Evolutionary conservation across 176 grass and related monocot genomes (phyloP).

Genomic region (sorghum (Sorghum bicolor)): DNA sequence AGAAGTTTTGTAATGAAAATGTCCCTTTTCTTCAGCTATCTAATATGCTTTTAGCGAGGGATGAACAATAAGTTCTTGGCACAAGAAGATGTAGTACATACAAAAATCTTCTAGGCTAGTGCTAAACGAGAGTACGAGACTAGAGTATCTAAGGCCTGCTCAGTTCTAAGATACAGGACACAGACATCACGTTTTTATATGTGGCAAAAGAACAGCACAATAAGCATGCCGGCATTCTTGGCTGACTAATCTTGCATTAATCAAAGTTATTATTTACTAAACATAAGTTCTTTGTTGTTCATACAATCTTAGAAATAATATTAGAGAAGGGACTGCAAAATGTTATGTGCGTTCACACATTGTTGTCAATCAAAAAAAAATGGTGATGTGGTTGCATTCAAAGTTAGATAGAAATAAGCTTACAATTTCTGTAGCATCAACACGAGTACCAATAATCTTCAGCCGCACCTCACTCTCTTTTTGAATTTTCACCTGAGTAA

Average conservation of each 20-base stretch:
- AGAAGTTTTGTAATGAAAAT: neutral
- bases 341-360: neutral
- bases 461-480: constrained; percentile 93
- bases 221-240: neutral
- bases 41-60: neutral
- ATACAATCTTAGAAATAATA: neutral
- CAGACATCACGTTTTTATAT: neutral
- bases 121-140: neutral
- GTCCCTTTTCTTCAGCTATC: neutral
- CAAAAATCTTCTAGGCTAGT: neutral
- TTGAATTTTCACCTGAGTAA: constrained; percentile 89
- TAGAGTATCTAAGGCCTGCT: neutral
- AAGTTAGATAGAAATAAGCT: constrained; percentile 24
- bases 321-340: neutral
- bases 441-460: constrained; percentile 96
- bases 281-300: neutral
- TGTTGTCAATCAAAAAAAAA: neutral
- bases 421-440: constrained; percentile 99
- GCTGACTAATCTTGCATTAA: neutral
- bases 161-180: neutral
- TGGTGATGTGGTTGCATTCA: neutral
- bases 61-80: constrained; percentile 6
- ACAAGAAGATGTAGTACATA: neutral
- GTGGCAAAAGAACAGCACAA: neutral
- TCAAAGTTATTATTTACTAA: neutral